Conservation (phyloP, 371 early-diverging fungal species). For the Basidiobolus meristosporus region DNA sequence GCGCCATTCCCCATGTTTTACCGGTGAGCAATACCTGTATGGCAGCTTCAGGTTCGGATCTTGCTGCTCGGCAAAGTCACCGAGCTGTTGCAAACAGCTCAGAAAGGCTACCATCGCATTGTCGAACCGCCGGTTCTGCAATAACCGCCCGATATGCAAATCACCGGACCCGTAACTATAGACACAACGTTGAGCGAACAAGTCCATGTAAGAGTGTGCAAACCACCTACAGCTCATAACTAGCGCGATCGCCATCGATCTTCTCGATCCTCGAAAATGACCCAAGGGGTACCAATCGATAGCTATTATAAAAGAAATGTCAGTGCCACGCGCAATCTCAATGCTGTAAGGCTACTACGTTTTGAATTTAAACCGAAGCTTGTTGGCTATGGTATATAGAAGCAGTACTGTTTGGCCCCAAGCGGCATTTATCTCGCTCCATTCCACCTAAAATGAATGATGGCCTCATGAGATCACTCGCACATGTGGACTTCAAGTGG, state of each 20-base stretch:
- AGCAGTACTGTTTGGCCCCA: constrained; percentile 81
- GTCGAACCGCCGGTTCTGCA: constrained; percentile 75
- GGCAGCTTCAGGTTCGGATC: constrained; percentile 62
- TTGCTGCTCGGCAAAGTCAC: constrained; percentile 51
- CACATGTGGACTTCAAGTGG: background rate
- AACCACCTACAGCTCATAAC: constrained; percentile 54
- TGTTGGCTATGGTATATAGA: constrained; percentile 69
- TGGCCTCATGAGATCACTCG: background rate
- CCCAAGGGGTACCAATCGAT: constrained; percentile 77
- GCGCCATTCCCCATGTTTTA: background rate
- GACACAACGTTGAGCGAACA: background rate
- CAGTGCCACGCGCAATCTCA: background rate
- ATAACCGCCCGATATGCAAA: constrained; percentile 59
- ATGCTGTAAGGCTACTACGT: constrained; percentile 13
- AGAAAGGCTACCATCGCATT: constrained; percentile 76
- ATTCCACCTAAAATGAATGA: constrained; percentile 37
- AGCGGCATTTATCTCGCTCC: constrained; percentile 93
- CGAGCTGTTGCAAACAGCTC: constrained; percentile 72
- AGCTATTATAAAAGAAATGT: constrained; percentile 15
- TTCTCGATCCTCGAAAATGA: constrained; percentile 80
- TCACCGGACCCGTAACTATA: constrained; percentile 73
- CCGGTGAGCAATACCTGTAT: constrained; percentile 26
- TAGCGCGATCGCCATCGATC: constrained; percentile 48
- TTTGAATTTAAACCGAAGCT: constrained; percentile 64
- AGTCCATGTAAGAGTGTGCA: background rate